These are phyloP conservation scores for Pseudopediastrum boryanum DNA, from an alignment of 139 green algal species.

Conservation along the genomic window DNA sequence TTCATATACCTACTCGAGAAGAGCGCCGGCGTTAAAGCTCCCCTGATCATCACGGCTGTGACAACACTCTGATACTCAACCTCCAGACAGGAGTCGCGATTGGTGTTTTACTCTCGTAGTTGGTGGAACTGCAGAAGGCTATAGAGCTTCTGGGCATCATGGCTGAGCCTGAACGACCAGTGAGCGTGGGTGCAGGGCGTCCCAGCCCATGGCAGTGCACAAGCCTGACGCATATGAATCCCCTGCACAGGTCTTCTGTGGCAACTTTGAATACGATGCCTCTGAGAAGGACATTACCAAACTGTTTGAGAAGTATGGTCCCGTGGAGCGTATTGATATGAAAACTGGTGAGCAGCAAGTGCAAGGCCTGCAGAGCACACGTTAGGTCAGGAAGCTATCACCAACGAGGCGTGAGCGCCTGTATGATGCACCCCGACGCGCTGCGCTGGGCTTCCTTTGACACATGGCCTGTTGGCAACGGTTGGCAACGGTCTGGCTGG, in stretches of 20 bases:
- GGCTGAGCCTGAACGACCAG: background rate
- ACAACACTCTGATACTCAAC: background rate
- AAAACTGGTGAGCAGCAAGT: constrained; percentile 67
- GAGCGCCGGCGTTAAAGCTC: too few species aligned
- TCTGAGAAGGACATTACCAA: constrained; percentile 48
- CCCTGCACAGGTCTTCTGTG: constrained; percentile 50
- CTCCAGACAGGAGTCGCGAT: background rate
- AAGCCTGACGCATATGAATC: too few species aligned
- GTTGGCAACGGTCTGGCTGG: too few species aligned
- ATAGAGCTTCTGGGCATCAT: background rate
- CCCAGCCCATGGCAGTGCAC: background rate
- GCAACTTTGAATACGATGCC: constrained; percentile 71
- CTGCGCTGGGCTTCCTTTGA: too few species aligned
- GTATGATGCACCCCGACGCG: too few species aligned
- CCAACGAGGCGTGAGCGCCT: too few species aligned
- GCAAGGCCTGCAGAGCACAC: too few species aligned
- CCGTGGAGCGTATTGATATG: constrained; percentile 68
- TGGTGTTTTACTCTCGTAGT: background rate
- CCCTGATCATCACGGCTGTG: too few species aligned
- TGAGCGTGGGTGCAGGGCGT: background rate
- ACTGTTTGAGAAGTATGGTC: constrained; percentile 66
- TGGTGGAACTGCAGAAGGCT: background rate
- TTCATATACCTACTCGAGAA: too few species aligned
- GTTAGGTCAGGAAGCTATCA: too few species aligned
- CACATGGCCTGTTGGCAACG: too few species aligned